These are phyloP conservation scores for Spiromastix sp. DNA, from an alignment of 2,329 filamentous ascomycete species.

Conservation along the genomic window DNA sequence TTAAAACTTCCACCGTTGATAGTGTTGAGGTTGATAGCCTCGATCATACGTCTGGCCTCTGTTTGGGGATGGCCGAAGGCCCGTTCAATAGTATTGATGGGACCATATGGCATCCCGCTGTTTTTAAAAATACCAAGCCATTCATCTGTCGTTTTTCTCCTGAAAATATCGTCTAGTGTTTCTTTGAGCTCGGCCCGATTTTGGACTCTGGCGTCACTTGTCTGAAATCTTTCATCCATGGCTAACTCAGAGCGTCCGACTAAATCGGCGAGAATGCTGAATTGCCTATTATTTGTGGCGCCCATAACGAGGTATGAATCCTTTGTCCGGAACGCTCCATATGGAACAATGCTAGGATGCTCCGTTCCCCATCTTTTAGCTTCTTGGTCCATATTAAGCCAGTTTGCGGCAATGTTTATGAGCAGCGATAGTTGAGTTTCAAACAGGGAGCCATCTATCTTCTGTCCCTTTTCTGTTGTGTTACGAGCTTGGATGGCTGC, in stretches of 20 bases:
- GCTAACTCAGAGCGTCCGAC: slow-evolving; percentile 52
- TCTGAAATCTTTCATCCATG: slow-evolving; percentile 46
- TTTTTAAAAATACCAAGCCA: slow-evolving; percentile 33
- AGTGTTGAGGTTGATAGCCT: slow-evolving; percentile 15
- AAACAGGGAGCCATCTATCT: slow-evolving; percentile 36
- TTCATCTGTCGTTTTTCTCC: slow-evolving; percentile 27
- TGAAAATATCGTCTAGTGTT: slow-evolving; percentile 26
- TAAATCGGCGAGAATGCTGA: slow-evolving; percentile 52
- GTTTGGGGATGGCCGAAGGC: slow-evolving; percentile 37
- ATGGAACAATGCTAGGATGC: slow-evolving; percentile 40
- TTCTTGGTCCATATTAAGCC: slow-evolving; percentile 31
- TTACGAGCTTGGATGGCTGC: slow-evolving; percentile 31
- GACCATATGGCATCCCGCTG: slow-evolving; percentile 36
- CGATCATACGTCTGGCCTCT: slow-evolving; percentile 29
- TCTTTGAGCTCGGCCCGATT: slow-evolving; percentile 28
- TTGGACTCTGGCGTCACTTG: slow-evolving; percentile 54
- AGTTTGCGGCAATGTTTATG: slow-evolving; percentile 32
- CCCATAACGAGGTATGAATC: slow-evolving; percentile 63
- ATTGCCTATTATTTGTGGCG: slow-evolving; percentile 62
- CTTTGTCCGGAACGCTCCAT: slow-evolving; percentile 50
- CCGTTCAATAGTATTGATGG: slow-evolving; percentile 36
- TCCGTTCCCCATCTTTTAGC: slow-evolving; percentile 35
- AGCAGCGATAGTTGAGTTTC: slow-evolving; percentile 33
- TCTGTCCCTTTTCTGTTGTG: slow-evolving; percentile 31
- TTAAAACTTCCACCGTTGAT: slow-evolving; percentile 17